phyloP scores from a whole-genome alignment of 1,284 basidiomycete genomes.

The Cerioporus squamosus region DNA sequence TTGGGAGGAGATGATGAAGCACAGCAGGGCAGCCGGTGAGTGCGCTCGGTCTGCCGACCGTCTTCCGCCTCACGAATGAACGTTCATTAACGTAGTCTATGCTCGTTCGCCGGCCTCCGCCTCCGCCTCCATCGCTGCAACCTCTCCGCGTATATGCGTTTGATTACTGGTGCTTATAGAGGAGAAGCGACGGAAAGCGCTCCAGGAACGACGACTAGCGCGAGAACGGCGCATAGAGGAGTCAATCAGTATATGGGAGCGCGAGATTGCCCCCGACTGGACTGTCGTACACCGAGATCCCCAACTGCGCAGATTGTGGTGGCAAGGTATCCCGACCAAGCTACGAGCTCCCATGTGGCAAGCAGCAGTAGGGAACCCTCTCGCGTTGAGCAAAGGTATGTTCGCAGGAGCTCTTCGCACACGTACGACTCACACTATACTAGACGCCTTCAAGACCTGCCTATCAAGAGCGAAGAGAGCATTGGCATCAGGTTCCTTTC shows the following conservation, averaged over 20 bases:
- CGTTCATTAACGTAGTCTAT: conserved; percentile 34
- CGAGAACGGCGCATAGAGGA: conserved; percentile 74
- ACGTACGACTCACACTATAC: background rate
- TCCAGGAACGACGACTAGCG: conserved; percentile 66
- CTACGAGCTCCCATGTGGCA: conserved; percentile 89
- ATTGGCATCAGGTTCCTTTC: conserved; percentile 74
- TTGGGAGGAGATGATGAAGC: conserved; percentile 94
- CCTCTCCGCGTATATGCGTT: background rate
- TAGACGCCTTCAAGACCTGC: conserved; percentile 81
- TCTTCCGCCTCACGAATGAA: conserved; percentile 27
- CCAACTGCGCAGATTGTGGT: conserved; percentile 82
- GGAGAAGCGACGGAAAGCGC: conserved; percentile 66
- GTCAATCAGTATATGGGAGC: conserved; percentile 77
- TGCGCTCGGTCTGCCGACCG: conserved; percentile 16
- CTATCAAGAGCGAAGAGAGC: conserved; percentile 77
- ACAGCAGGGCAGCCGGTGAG: conserved; percentile 72
- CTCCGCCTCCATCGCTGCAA: background rate
- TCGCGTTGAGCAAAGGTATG: conserved; percentile 87
- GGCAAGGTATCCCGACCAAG: conserved; percentile 89
- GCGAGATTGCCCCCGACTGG: conserved; percentile 85
- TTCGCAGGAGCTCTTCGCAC: background rate
- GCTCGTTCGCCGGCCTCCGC: background rate
- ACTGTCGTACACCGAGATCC: conserved; percentile 70
- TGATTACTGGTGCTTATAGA: conserved; percentile 44
- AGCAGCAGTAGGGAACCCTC: conserved; percentile 84